Base-by-base conservation (phyloP, 768 basidiomycete genomes). In the Lactarius hengduanensis region DNA sequence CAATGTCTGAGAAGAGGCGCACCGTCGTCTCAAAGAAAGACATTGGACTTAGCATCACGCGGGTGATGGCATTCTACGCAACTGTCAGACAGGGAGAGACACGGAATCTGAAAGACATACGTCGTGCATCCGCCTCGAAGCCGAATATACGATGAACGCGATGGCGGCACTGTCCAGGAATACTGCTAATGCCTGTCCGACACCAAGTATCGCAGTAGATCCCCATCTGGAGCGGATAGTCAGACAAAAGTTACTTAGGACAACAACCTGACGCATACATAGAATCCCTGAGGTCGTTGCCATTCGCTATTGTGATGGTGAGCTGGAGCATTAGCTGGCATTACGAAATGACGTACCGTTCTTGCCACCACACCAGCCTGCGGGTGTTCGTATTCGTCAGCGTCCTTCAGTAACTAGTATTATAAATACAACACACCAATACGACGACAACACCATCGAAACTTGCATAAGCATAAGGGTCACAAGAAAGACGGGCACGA, bases 21-120 rank as follows among this genome's bases (percentile, higher is more conserved):
- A 88, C 87, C 6, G 90, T 92, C 1, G 88, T 94, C 73, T 96
- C 94, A 73, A 94, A 96, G 79, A 94, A 95, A 8, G 86, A 86
- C 88, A 92, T 94, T 0, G 94, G 93, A 0, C 92, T 91, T 73
- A 87, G 84, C 83, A 96, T 84, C 57, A 94, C 83, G 26, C 88
- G 84, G 9, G 79, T 76, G 62, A 91, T 83, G 6, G 91, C 86
- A 66, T 76, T 77, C 86, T 88, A 69, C 63, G 30, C 9, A 16
- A 11, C 22, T 10, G 56, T 43, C 45, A 26, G 32, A 26, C 26
- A 26, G 26, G 26, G 26, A 26, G 26, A 26, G 26, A 26, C 26
- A 26, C 26, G 26, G 26, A 26, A 26, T 26, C 26, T 8, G 16
- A 20, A 62, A 20, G 34, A 70, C 81, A 38, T 54, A 85, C 87